A percentile compares a stretch with the other conserved stretches of the same genome.
These are phyloP conservation scores for Aspergillus cavernicola DNA, from an alignment of 495 filamentous ascomycete genomes.

Conservation along the genomic window DNA sequence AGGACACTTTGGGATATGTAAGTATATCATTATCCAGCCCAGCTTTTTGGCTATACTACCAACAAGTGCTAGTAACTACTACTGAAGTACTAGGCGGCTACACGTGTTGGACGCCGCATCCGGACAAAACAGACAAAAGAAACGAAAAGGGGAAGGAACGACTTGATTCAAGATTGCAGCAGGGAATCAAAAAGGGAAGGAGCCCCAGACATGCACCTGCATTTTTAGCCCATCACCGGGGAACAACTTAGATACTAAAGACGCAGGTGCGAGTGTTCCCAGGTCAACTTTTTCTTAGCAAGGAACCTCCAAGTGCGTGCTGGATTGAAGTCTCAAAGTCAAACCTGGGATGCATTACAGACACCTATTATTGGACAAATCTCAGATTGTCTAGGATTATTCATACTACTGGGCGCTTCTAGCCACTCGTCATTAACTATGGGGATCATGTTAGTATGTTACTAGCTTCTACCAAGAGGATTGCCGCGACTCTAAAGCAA, in stretches of 20 bases:
- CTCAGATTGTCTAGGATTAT: not conserved
- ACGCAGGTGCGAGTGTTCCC: too few species aligned
- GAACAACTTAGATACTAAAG: too few species aligned
- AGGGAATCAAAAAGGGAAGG: too few species aligned
- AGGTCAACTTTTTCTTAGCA: too few species aligned
- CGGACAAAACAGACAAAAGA: not conserved
- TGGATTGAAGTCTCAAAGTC: too few species aligned
- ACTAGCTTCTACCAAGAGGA: not conserved
- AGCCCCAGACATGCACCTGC: too few species aligned
- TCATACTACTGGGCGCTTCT: not conserved
- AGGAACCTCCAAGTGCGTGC: too few species aligned
- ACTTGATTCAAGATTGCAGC: not conserved
- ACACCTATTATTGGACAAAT: not conserved
- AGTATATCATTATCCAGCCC: too few species aligned
- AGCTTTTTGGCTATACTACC: too few species aligned
- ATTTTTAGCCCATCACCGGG: too few species aligned
- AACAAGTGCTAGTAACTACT: not conserved
- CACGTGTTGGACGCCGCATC: not conserved
- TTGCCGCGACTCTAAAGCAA: not conserved
- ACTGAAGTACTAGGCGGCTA: not conserved
- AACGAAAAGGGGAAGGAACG: not conserved
- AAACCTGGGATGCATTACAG: too few species aligned
- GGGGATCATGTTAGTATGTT: not conserved
- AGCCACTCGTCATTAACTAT: not conserved
- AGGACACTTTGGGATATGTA: too few species aligned